Conservation (phyloP, 306 rosid species). For the Biancaea sappan region DNA sequence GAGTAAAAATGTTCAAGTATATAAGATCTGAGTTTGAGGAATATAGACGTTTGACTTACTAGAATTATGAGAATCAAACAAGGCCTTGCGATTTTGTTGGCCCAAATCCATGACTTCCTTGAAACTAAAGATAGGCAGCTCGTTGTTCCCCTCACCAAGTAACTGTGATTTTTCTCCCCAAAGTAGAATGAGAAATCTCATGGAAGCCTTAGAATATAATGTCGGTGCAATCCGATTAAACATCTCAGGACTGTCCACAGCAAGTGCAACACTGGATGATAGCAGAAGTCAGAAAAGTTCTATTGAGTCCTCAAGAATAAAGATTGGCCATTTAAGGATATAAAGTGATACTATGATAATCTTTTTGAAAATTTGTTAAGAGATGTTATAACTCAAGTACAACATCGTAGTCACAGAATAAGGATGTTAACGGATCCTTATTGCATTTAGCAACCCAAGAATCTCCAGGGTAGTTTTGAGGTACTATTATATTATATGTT, state of each 20-base stretch:
- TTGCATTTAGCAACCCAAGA: slow-evolving; percentile 9
- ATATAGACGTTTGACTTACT: slow-evolving; percentile 54
- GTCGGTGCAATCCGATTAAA: slow-evolving; percentile 65
- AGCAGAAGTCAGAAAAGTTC: slow-evolving; percentile 26
- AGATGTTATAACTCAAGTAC: slow-evolving; percentile 5
- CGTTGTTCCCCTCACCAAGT: slow-evolving; percentile 44
- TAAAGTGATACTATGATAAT: not conserved
- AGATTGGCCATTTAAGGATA: slow-evolving; percentile 18
- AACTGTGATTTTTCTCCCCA: slow-evolving; percentile 89
- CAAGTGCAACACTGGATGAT: slow-evolving; percentile 75
- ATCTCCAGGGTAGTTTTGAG: slow-evolving; percentile 1
- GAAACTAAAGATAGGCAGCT: slow-evolving; percentile 60
- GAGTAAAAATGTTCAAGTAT: not conserved
- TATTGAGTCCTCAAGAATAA: slow-evolving; percentile 25
- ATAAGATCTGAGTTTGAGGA: slow-evolving; percentile 2
- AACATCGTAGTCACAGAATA: slow-evolving; percentile 9
- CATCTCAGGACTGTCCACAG: slow-evolving; percentile 82
- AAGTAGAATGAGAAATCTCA: slow-evolving; percentile 78
- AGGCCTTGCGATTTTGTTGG: slow-evolving; percentile 55
- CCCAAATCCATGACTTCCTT: slow-evolving; percentile 68
- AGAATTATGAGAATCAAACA: slow-evolving; percentile 48
- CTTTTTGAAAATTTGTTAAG: not conserved
- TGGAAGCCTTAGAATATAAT: slow-evolving; percentile 57
- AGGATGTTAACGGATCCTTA: not conserved
- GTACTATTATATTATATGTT: not conserved